These are phyloP conservation scores for Casuarina equisetifolia DNA, from an alignment of 306 rosid species.

Conservation along the genomic window DNA sequence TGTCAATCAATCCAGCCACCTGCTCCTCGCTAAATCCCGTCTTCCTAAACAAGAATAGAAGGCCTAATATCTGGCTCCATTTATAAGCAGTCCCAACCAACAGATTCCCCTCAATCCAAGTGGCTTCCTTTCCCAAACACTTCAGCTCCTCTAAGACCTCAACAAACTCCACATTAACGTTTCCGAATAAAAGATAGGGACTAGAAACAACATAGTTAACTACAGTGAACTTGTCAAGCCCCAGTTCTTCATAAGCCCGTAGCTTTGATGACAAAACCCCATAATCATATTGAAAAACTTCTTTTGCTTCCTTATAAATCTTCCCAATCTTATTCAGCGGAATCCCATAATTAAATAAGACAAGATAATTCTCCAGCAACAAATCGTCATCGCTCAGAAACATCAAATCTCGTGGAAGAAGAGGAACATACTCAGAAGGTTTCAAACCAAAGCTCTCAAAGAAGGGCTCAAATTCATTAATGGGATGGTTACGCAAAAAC, in stretches of 20 bases:
- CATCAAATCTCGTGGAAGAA: slow-evolving; percentile 60
- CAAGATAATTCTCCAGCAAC: slow-evolving; percentile 60
- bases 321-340: slow-evolving; percentile 53
- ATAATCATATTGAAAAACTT: slow-evolving; percentile 41
- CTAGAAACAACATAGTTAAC: slow-evolving; percentile 40
- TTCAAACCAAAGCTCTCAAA: slow-evolving; percentile 79
- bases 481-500: slow-evolving; percentile 65
- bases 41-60: slow-evolving; percentile 44
- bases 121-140: slow-evolving; percentile 41
- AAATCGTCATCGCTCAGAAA: slow-evolving; percentile 54
- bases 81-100: slow-evolving; percentile 41
- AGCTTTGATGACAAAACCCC: slow-evolving; percentile 61
- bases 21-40: slow-evolving; percentile 41
- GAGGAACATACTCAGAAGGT: slow-evolving; percentile 54
- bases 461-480: slow-evolving; percentile 86
- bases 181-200: slow-evolving; percentile 69
- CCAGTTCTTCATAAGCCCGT: slow-evolving; percentile 51
- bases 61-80: slow-evolving; percentile 57
- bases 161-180: slow-evolving; percentile 41
- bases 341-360: slow-evolving; percentile 61
- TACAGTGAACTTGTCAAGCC: slow-evolving; percentile 33
- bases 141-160: slow-evolving; percentile 52
- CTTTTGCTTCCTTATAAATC: slow-evolving; percentile 47
- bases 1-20: slow-evolving; percentile 36
- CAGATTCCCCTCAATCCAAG: slow-evolving; percentile 50